These are phyloP conservation scores for Protostelium mycophagum DNA, from an alignment of 78 protist species.

Conservation along the genomic window DNA sequence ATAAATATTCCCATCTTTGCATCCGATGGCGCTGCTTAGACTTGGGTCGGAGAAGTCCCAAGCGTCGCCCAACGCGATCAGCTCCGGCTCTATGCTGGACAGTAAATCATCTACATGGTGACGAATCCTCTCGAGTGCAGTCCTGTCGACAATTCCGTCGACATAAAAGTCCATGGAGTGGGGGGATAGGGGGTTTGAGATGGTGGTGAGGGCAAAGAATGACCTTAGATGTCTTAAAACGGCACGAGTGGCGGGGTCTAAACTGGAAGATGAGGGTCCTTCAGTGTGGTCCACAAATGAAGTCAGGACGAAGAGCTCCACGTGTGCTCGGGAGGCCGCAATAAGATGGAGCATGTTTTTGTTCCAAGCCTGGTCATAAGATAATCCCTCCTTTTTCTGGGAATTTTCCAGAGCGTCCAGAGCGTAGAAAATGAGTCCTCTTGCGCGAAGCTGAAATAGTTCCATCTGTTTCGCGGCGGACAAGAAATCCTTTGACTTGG, in stretches of 20 bases:
- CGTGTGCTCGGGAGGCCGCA: neutral
- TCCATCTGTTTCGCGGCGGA: neutral
- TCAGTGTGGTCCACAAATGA: neutral
- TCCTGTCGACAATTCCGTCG: neutral
- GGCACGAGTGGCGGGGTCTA: neutral
- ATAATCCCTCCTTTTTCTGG: too few species aligned
- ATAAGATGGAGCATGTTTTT: neutral
- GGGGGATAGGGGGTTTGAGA: neutral
- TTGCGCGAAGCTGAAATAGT: neutral
- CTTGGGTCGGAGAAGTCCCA: neutral
- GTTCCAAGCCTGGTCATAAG: neutral
- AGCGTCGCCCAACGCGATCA: neutral
- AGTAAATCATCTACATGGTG: neutral
- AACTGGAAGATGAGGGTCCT: neutral
- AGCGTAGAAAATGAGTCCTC: neutral
- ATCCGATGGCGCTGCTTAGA: neutral
- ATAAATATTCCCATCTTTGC: neutral
- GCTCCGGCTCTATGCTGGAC: neutral
- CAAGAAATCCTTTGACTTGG: neutral
- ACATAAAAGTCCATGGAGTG: neutral
- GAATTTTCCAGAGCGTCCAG: neutral
- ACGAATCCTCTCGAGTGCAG: neutral
- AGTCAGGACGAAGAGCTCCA: neutral
- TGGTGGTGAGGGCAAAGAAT: neutral
- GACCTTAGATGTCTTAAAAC: neutral